Percentiles rank a stretch among this genome's conserved stretches.
Conservation (phyloP, 192 early-diverging fungal genomes). For the Coemansia sp. region DNA sequence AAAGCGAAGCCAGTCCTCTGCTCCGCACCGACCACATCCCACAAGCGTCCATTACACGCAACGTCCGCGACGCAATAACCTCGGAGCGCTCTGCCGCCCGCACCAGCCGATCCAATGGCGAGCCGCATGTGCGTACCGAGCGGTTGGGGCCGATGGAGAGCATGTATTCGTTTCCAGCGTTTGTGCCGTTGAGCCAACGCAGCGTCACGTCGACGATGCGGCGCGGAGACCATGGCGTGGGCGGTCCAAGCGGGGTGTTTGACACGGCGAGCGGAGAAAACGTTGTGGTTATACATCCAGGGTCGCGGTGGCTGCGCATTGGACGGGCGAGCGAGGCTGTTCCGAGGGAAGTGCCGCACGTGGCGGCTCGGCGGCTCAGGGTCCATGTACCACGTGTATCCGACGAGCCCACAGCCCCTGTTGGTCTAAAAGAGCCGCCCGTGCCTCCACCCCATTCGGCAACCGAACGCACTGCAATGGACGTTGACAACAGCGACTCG, state of each 20-base stretch:
- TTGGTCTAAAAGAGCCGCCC: too few species aligned
- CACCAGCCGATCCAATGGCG: background rate
- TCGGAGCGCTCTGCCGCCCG: conserved; percentile 22
- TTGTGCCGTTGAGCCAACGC: conserved; percentile 23
- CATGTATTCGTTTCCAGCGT: conserved; percentile 47
- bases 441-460: too few species aligned
- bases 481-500: conserved; percentile 5
- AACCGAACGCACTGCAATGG: background rate
- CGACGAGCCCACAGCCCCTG: too few species aligned
- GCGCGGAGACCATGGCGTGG: conserved; percentile 29
- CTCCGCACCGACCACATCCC: conserved; percentile 1
- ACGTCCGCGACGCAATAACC: conserved; percentile 40
- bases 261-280: conserved; percentile 54
- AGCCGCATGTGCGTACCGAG: background rate
- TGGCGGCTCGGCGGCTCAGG: conserved; percentile 68
- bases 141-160: conserved; percentile 27
- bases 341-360: conserved; percentile 72
- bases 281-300: conserved; percentile 83
- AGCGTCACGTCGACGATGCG: conserved; percentile 39
- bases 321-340: conserved; percentile 80
- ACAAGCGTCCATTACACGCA: conserved; percentile 37
- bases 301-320: conserved; percentile 78
- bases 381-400: background rate
- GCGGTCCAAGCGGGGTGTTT: conserved; percentile 7
- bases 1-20: background rate